phyloP scores from a whole-genome alignment of 495 filamentous ascomycete genomes.

The Diplogelasinospora grovesii region DNA sequence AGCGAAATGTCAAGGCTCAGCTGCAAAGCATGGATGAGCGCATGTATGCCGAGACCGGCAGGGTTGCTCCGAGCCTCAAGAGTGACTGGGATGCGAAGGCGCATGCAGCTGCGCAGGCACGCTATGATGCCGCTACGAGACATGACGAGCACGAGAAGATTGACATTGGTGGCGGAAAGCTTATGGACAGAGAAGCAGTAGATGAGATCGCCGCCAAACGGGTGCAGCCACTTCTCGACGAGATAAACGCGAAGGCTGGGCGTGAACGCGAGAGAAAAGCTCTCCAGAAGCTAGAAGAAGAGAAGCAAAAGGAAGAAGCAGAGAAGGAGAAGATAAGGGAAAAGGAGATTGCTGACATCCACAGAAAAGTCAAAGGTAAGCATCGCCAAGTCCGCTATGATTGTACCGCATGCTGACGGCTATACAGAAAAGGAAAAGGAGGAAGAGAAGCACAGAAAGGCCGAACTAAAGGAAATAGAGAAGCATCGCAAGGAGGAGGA shows the following conservation, averaged over 20 bases:
- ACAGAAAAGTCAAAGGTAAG: constrained; percentile 38
- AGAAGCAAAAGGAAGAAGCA: constrained; percentile 38
- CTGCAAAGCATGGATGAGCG: constrained; percentile 75
- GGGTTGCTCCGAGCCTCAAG: constrained; percentile 59
- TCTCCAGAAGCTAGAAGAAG: constrained; percentile 42
- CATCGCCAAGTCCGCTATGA: neutral
- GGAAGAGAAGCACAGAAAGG: constrained; percentile 38
- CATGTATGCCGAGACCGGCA: constrained; percentile 69
- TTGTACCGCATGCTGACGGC: constrained; percentile 11
- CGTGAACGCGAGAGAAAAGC: constrained; percentile 54
- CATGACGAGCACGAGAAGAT: constrained; percentile 53
- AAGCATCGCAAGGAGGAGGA: constrained; percentile 46
- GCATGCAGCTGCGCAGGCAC: constrained; percentile 56
- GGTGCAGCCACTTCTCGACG: constrained; percentile 86
- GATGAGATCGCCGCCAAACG: constrained; percentile 71
- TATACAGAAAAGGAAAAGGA: constrained; percentile 43
- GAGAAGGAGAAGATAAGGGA: constrained; percentile 38
- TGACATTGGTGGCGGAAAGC: constrained; percentile 73
- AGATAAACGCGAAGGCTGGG: constrained; percentile 73
- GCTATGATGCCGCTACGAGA: constrained; percentile 46
- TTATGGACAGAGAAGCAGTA: constrained; percentile 71
- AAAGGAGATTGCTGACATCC: constrained; percentile 38
- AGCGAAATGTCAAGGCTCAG: constrained; percentile 72
- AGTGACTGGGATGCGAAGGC: constrained; percentile 78
- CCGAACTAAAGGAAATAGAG: constrained; percentile 46